Conservation (phyloP, 1,284 basidiomycete species). For the Trichosporon asahii region DNA sequence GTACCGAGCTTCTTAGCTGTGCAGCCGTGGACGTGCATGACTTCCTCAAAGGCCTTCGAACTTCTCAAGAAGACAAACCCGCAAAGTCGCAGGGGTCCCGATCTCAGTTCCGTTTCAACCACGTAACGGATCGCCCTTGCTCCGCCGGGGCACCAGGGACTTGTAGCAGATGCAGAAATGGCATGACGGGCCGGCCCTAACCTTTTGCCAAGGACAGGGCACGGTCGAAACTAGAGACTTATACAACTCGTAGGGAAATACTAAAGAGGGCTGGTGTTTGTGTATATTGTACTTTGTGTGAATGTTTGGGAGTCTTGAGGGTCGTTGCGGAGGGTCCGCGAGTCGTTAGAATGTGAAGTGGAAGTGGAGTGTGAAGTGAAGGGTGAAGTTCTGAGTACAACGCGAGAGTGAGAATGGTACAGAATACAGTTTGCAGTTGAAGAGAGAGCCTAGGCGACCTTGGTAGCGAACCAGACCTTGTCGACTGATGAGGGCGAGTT, state of each 20-base stretch:
- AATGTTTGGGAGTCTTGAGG: neutral
- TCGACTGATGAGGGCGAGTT: neutral
- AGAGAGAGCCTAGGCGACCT: neutral
- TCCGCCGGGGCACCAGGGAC: neutral
- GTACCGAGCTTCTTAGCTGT: too few relatives aligned
- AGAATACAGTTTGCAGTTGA: neutral
- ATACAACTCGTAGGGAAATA: neutral
- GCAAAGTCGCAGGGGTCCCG: too few relatives aligned
- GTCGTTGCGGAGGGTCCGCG: too few relatives aligned
- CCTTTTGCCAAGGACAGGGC: neutral
- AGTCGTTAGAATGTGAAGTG: neutral
- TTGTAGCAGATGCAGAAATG: neutral
- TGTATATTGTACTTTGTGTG: neutral
- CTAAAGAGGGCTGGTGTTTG: neutral
- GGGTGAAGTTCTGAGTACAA: neutral
- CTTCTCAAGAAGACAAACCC: too few relatives aligned
- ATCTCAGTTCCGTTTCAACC: neutral
- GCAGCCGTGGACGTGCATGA: too few relatives aligned
- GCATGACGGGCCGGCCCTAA: neutral
- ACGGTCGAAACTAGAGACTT: neutral
- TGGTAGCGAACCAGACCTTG: constrained; percentile 1
- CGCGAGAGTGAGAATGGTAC: neutral
- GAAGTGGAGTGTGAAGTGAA: too few relatives aligned
- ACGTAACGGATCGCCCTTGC: neutral
- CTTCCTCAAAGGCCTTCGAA: too few relatives aligned